Percentiles rank a stretch among this genome's conserved stretches.
These are phyloP conservation scores for Macaranga tanarius DNA, from an alignment of 441 rosid species.

Conservation along the genomic window DNA sequence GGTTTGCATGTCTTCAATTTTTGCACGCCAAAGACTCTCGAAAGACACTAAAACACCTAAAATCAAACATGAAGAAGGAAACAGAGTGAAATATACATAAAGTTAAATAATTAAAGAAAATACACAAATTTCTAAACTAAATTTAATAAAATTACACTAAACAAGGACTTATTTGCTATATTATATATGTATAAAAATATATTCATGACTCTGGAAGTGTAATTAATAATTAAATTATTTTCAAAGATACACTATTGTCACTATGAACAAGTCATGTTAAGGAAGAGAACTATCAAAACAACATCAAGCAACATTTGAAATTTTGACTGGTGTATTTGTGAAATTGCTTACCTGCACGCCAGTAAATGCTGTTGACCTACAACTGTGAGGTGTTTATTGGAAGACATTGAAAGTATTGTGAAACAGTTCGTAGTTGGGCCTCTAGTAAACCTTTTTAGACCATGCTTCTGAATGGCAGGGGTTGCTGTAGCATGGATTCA, in stretches of 20 bases:
- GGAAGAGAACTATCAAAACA: background rate
- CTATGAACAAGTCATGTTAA: background rate
- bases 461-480: background rate
- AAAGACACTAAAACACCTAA: too few relatives aligned
- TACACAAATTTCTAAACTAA: too few relatives aligned
- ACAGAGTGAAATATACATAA: too few relatives aligned
- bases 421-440: background rate
- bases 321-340: background rate
- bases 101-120: too few relatives aligned
- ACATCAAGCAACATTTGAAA: conserved; percentile 5
- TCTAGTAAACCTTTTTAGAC: background rate
- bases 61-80: too few relatives aligned
- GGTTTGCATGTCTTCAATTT: too few relatives aligned
- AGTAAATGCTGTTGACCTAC: background rate
- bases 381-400: background rate
- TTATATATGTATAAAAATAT: too few relatives aligned
- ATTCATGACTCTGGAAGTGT: too few relatives aligned
- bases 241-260: background rate
- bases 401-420: background rate
- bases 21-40: too few relatives aligned
- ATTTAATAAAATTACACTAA: too few relatives aligned
- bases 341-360: background rate
- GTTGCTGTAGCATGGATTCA: too few relatives aligned
- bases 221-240: background rate
- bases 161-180: too few relatives aligned